Base-by-base conservation (phyloP, 2,329 filamentous ascomycete species). In the Endoconidiophora laricicola region DNA sequence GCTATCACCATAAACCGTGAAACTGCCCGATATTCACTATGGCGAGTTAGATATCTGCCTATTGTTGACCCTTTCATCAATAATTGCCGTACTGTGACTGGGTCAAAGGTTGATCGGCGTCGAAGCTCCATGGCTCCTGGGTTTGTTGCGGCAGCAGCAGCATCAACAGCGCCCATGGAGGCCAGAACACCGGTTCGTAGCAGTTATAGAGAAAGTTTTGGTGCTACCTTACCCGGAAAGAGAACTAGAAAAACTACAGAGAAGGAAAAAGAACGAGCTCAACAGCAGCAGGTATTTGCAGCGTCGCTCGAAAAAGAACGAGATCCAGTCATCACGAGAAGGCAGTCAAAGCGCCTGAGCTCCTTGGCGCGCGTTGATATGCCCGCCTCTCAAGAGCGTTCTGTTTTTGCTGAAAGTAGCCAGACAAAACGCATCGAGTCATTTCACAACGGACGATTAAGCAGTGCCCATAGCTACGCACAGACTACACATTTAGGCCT, bases 331-430 rank as follows among this genome's bases (percentile, higher is more conserved):
- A 69, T 69, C 10, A 72, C 71, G 0, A 67, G 77, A 47, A 69
- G 77, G 53, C 77, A 76, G 54, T 81, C 78, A 16, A 78, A 91
- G 41, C 78, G 91, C 46, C 83, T 96, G 23, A 98, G 91, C 66
- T 96, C 90, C 14, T 75, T 95, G 48, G 88, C 88, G 14, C 75
- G 90, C 58, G 83, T 85, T 29, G 90, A 95, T 60, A 69, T 95
- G 18, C 90, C 86, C 0, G 81, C 85, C 7, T 91, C 82, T 14
- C 84, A 90, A 56, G 87, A 94, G 57, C 75, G 84, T 58, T 73
- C 80, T 1, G 74, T 80, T n/a, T 93, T 94, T 60, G 74, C 79
- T 24, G 87, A 94, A 45, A 63, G 66, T 48, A 61, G 61, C 0
- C 69, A 71, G 41, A 64, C 71, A 12, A 77, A 81, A 56, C 75